Evolutionary conservation across 257 asterid species (phyloP), one percentile per base, ranked within the genome.

Genomic region (Scutellaria galericulata): DNA sequence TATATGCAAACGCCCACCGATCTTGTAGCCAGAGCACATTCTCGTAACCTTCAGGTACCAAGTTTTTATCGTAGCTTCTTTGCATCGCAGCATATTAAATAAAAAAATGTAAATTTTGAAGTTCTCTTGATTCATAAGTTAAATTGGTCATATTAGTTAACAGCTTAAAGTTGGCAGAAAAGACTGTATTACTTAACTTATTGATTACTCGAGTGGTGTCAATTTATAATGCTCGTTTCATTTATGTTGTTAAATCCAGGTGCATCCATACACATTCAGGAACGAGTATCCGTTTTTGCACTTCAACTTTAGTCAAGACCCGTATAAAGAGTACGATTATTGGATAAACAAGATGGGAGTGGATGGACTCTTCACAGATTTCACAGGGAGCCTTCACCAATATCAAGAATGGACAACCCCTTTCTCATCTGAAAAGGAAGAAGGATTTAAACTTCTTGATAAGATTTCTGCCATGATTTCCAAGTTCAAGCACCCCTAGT

Each of bases 361-460:
- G 44, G 99, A 95, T 63, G 99, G 99, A 48, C 88, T 92, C 31
- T 95, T 95, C 55, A 95, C 99, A 6, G 99, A 94, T 60, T 94
- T 94, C 79, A 85, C 98, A 0, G 97, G 97, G 50, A 95, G 97
- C 83, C 89, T 95, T 42, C 96, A 90, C 72, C 93, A 83, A 3
- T 95, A 80, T 82, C 99, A 87, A 68, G 90, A 91, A 73, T 94
- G 96, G 96, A 79, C 95, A 8, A 68, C 71, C 2, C 94, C 94
- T 11, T 83, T 68, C 65, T 71, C 84, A 10, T 73, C 82, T 20
- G 84, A 82, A 20, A 90, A 85, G 35, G 82, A 83, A 71, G 86
- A 75, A 60, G 88, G 92, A 22, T 70, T 75, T 56, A 79, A 80
- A 48, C 81, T 93, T 40, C 84, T 93, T 2, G 81, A 81, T 64